Evolutionary conservation across 768 basidiomycete genomes (phyloP).

Genomic region (Mycena sanguinolenta): DNA sequence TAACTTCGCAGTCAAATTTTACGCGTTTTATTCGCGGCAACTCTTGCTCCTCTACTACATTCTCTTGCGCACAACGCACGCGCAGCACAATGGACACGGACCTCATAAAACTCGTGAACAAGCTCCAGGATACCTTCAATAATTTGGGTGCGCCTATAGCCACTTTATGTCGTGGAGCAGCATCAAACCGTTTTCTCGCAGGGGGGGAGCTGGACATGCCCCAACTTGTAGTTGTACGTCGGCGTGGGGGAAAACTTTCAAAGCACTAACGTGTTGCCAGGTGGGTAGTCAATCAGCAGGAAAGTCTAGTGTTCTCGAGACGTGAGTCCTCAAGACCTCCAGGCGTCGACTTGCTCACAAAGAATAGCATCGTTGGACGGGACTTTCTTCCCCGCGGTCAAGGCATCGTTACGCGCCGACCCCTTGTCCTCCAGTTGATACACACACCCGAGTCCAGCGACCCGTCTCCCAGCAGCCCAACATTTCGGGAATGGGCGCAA

Average conservation of each 20-base stretch:
- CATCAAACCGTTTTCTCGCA: conserved; percentile 47
- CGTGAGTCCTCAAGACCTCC: conserved; percentile 64
- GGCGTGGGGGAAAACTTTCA: not conserved
- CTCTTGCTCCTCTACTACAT: conserved; percentile 25
- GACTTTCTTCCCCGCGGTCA: conserved; percentile 90
- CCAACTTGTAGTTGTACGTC: conserved; percentile 87
- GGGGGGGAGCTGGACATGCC: conserved; percentile 95
- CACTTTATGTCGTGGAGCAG: conserved; percentile 31
- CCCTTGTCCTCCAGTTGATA: conserved; percentile 95
- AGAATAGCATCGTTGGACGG: conserved; percentile 88
- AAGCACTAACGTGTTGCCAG: conserved; percentile 53
- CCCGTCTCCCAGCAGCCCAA: conserved; percentile 57
- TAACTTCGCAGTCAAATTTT: conserved; percentile 9
- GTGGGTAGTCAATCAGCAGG: conserved; percentile 97
- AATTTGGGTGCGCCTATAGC: conserved; percentile 79
- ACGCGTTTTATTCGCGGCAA: conserved; percentile 24
- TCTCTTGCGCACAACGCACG: conserved; percentile 3
- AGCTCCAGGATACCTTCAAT: conserved; percentile 92
- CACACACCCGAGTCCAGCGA: conserved; percentile 82
- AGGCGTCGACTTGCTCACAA: conserved; percentile 15
- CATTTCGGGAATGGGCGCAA: conserved; percentile 92
- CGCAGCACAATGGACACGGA: conserved; percentile 83
- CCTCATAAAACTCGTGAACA: conserved; percentile 94
- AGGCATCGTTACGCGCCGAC: conserved; percentile 96
- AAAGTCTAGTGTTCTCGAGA: conserved; percentile 96